Evolutionary conservation across 2,329 filamentous ascomycete species (phyloP).

Genomic region (Eurotiales sp.): DNA sequence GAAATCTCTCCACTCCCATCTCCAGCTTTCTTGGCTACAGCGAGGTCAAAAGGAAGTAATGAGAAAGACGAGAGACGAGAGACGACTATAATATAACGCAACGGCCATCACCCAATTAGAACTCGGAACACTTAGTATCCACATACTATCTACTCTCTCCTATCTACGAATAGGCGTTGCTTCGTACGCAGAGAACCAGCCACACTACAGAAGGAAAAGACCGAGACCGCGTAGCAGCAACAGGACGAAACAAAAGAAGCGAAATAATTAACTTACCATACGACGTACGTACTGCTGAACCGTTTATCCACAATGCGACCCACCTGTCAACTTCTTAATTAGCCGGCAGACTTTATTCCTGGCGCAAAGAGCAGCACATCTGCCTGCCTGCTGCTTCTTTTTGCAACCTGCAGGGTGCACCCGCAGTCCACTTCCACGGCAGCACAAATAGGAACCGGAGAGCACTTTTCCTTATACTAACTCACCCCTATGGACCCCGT

Average conservation of each 20-base stretch:
- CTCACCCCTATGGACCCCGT: not conserved
- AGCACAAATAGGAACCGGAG: conserved; percentile 7
- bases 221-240: not conserved
- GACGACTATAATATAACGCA: no score
- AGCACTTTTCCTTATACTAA: not conserved
- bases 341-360: conserved; percentile 7
- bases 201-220: not conserved
- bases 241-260: not conserved
- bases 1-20: conserved; percentile 2
- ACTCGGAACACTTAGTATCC: no score
- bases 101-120: no score
- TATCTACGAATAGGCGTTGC: no score
- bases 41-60: not conserved
- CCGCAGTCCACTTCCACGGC: conserved; percentile 5
- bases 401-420: conserved; percentile 9
- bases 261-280: not conserved
- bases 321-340: conserved; percentile 13
- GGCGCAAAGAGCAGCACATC: no score
- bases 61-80: no score
- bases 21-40: not conserved
- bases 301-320: conserved; percentile 9
- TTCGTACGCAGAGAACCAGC: not conserved
- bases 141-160: no score
- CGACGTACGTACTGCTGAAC: not conserved
- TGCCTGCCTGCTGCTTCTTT: conserved; percentile 5